phyloP scores from a whole-genome alignment of 164 flowering plant genomes.

The Aristolochia californica region DNA sequence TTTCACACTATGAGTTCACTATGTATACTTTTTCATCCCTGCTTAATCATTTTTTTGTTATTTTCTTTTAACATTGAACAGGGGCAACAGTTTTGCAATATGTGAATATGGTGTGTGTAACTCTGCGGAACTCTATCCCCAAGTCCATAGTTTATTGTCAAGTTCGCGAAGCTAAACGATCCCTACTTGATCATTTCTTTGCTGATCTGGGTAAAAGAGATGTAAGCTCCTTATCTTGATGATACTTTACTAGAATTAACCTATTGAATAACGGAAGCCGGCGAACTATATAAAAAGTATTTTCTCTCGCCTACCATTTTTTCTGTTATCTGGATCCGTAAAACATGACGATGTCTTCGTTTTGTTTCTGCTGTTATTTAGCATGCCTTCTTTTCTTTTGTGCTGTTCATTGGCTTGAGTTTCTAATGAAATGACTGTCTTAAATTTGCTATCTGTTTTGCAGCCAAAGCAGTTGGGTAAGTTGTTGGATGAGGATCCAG shows the following conservation, averaged over 20 bases:
- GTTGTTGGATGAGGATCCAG: conserved; percentile 86
- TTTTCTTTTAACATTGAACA: conserved; percentile 16
- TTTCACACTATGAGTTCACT: no score
- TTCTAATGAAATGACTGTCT: background rate
- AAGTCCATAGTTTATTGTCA: conserved; percentile 76
- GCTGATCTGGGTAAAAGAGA: conserved; percentile 73
- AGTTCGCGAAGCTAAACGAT: conserved; percentile 82
- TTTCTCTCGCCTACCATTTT: no score
- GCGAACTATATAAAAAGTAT: no score
- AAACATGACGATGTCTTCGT: no score
- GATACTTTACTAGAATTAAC: no score
- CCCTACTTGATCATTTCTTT: conserved; percentile 80
- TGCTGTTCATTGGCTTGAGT: no score
- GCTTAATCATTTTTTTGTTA: background rate
- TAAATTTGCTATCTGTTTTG: no score
- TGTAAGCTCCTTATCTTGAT: conserved; percentile 28
- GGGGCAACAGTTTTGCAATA: conserved; percentile 80
- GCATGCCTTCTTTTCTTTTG: no score
- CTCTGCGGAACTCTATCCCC: conserved; percentile 74
- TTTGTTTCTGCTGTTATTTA: no score
- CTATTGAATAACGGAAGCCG: no score
- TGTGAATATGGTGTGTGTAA: conserved; percentile 71
- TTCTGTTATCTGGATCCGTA: no score
- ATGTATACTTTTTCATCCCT: background rate
- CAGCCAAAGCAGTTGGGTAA: conserved; percentile 56